Percentiles rank a stretch among this genome's conserved stretches.
Conservation (phyloP, 2,329 filamentous ascomycete genomes). For the Apiospora kogelbergensis region DNA sequence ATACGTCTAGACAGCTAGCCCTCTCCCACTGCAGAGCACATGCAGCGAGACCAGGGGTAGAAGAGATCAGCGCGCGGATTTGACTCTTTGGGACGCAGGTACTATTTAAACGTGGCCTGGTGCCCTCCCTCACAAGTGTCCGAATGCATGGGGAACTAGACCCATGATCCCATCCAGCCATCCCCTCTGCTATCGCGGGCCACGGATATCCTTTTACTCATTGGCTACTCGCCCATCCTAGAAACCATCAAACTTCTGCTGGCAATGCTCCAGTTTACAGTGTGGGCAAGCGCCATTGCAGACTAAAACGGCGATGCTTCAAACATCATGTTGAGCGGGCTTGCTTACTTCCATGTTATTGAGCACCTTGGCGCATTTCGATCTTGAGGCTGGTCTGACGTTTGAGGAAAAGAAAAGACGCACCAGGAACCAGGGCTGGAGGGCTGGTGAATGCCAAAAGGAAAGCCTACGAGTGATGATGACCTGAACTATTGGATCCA, state of each 20-base stretch:
- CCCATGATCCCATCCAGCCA: constrained; percentile 1
- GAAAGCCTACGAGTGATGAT: not conserved
- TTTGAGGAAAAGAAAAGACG: not conserved
- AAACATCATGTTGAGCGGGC: not conserved
- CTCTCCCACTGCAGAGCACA: constrained; percentile 6
- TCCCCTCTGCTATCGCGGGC: not conserved
- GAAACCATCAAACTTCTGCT: not conserved
- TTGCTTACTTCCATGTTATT: not conserved
- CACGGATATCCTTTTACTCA: not conserved
- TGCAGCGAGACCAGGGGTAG: constrained; percentile 8
- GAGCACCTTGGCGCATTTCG: not conserved
- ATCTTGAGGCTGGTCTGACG: not conserved
- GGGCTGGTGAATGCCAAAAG: not conserved
- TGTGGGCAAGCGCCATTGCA: not conserved
- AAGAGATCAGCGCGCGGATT: constrained; percentile 22
- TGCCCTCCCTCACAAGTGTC: constrained; percentile 7
- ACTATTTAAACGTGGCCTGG: constrained; percentile 17
- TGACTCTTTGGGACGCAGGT: constrained; percentile 24
- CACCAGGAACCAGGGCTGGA: not conserved
- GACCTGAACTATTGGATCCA: not conserved
- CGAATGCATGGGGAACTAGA: constrained; percentile 1
- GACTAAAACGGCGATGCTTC: not conserved
- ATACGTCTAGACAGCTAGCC: not conserved
- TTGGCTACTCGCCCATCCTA: not conserved
- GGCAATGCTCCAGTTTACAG: not conserved